These are phyloP conservation scores for Plasmodium cynomolgi DNA, from an alignment of 169 alveolate genomes.

Conservation along the genomic window DNA sequence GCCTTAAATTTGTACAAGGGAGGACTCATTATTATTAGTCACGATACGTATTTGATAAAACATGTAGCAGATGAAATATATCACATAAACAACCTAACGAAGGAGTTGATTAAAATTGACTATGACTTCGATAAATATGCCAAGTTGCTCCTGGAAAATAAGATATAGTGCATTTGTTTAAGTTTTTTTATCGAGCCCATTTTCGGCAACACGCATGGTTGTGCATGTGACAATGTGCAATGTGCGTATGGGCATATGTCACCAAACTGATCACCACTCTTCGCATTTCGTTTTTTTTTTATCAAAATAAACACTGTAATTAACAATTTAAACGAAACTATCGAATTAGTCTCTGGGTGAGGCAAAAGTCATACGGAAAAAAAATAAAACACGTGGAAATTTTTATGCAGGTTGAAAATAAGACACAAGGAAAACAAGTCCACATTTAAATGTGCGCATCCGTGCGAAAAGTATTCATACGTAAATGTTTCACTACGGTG, in stretches of 20 bases:
- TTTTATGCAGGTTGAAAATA: not conserved
- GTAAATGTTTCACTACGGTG: not conserved
- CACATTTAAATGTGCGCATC: not conserved
- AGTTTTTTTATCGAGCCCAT: not conserved
- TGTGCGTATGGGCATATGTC: not conserved
- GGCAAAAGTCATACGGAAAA: not conserved
- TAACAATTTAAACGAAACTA: not conserved
- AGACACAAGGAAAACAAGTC: not conserved
- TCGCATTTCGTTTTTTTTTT: not conserved
- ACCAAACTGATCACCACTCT: not conserved
- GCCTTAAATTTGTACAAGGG: constrained; percentile 95
- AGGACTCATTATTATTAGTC: constrained; percentile 96
- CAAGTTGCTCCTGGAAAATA: constrained; percentile 80
- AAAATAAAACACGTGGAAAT: not conserved
- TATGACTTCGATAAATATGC: constrained; percentile 94
- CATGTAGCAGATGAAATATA: constrained; percentile 94
- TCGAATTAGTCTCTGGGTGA: not conserved
- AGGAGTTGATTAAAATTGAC: constrained; percentile 89
- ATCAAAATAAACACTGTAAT: not conserved
- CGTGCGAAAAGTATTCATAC: not conserved
- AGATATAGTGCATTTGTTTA: constrained; percentile 27
- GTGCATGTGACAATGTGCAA: not conserved
- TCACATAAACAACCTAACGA: constrained; percentile 89
- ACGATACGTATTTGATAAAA: constrained; percentile 95
- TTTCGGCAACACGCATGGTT: not conserved